Evolutionary conservation across 2,329 filamentous ascomycete genomes (phyloP), one percentile per base, ranked within the genome.

Genomic region (Hysterium pulicare): DNA sequence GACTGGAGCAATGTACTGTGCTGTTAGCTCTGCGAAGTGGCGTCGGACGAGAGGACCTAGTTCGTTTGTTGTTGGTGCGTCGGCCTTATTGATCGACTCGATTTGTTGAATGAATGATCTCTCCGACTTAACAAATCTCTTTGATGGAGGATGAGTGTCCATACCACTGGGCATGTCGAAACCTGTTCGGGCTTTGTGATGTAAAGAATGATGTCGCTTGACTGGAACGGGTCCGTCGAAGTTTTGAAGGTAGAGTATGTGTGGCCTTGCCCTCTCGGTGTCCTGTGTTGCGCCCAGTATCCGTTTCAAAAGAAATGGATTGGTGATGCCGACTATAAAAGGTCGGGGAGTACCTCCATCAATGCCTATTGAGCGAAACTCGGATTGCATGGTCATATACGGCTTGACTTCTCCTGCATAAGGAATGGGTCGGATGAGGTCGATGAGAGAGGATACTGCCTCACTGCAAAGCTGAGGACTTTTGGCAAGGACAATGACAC

Each of bases 381-480:
- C 66, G 9, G 66, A 64, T 49, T 71, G 68, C 68, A 71, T 71
- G 26, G 66, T 70, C 54, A 69, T 59, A 47, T 70, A 71, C 9
- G 67, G 67, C 41, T 64, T 64, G 22, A 64, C 51, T 2, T 64
- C 57, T 10, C 67, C 68, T 28, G 67, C 66, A 38, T 66, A 71
- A 2, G 68, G 68, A 9, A 70, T 55, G 9, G 68, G 68, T 19
- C 60, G 59, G 35, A 70, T 58, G 11, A 71, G 54, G 40, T 70
- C 68, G 10, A 68, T 48, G 21, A 70, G 51, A 13, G 62, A 65
- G 26, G 66, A 68, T 8, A 70, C 59, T 22, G 64, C 59, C 45
- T 70, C 66, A 43, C 63, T 68, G 33, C 65, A 66, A 3, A 67
- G 44, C 38, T 69, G 67, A 3, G 68, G 68, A n/a, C 62, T 69